Conservation (phyloP, 2,329 filamentous ascomycete genomes). For the Aaosphaeria arxii region DNA sequence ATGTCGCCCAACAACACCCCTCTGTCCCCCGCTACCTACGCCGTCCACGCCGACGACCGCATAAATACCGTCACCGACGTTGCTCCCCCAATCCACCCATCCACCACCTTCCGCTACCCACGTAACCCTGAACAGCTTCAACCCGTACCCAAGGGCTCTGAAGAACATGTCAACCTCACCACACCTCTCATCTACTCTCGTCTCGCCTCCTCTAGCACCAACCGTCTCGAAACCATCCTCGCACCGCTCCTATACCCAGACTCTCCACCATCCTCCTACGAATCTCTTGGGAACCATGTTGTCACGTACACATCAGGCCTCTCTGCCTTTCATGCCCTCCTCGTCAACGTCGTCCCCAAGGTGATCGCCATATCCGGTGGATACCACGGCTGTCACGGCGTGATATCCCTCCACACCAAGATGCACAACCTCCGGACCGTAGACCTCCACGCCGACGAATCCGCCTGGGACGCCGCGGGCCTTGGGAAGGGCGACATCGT, state of each 20-base stretch:
- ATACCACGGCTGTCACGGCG: constrained; percentile 92
- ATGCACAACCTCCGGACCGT: constrained; percentile 73
- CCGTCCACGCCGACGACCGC: constrained; percentile 79
- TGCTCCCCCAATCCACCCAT: constrained; percentile 84
- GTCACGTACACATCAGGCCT: constrained; percentile 84
- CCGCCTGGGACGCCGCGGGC: constrained; percentile 60
- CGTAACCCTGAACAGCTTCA: constrained; percentile 65
- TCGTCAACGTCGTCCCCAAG: constrained; percentile 80
- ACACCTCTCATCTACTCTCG: constrained; percentile 70
- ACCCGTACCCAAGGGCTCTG: constrained; percentile 51
- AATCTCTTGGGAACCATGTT: constrained; percentile 44
- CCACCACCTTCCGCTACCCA: constrained; percentile 85
- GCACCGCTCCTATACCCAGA: constrained; percentile 65
- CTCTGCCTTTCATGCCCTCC: constrained; percentile 80
- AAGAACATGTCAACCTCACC: constrained; percentile 20
- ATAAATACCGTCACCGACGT: constrained; percentile 74
- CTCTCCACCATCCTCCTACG: constrained; percentile 4
- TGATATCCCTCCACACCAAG: constrained; percentile 69
- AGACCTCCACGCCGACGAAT: constrained; percentile 53
- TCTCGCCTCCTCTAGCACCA: constrained; percentile 71
- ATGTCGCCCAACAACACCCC: constrained; percentile 8
- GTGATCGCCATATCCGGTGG: constrained; percentile 79
- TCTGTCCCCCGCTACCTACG: constrained; percentile 61
- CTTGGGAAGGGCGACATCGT: constrained; percentile 78
- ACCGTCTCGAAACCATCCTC: constrained; percentile 81